These are phyloP conservation scores for Tilletia indica DNA, from an alignment of 1,284 basidiomycete species.

Conservation along the genomic window DNA sequence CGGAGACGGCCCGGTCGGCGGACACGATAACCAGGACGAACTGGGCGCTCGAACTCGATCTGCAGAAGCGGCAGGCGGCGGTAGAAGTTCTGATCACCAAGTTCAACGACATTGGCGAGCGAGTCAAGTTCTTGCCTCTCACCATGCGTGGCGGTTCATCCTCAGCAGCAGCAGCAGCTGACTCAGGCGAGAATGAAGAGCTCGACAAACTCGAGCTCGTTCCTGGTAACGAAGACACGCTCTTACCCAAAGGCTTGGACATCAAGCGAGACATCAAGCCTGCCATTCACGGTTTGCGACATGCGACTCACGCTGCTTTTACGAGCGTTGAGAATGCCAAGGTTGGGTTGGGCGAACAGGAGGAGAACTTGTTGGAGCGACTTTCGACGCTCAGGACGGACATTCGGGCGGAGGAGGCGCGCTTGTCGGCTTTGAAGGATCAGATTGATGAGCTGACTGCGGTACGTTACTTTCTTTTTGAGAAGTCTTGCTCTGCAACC, in stretches of 20 bases:
- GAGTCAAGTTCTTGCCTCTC: conserved; percentile 41
- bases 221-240: conserved; percentile 4
- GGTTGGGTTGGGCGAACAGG: conserved; percentile 12
- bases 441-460: conserved; percentile 16
- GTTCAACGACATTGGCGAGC: conserved; percentile 39
- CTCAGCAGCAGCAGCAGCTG: not conserved
- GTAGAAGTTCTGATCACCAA: conserved; percentile 43
- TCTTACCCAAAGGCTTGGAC: conserved; percentile 1
- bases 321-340: not conserved
- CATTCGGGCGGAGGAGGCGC: not conserved
- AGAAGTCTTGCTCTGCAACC: not conserved
- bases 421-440: not conserved
- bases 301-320: conserved; percentile 9
- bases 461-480: not conserved
- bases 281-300: not conserved
- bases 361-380: conserved; percentile 17
- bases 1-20: conserved; percentile 36
- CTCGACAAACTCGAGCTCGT: conserved; percentile 37
- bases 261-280: conserved; percentile 10
- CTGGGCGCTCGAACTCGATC: conserved; percentile 45
- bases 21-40: conserved; percentile 39
- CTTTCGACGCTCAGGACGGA: not conserved
- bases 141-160: conserved; percentile 28
- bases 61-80: conserved; percentile 44
- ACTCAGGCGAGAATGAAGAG: conserved; percentile 9